Conservation (phyloP, 306 rosid species). For the Prunus dulcis region DNA sequence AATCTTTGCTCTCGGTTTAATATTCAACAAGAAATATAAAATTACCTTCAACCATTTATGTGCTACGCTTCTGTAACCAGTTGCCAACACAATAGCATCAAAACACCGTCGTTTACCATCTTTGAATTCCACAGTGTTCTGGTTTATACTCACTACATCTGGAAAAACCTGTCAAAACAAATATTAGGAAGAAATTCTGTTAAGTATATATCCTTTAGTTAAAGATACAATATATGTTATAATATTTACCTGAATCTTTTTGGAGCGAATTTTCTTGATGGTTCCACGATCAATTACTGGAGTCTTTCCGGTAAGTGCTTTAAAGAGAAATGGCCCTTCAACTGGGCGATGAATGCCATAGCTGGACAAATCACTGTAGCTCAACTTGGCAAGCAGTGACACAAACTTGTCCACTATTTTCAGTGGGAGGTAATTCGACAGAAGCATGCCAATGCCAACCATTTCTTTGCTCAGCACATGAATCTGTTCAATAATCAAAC, state of each 20-base stretch:
- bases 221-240: neutral
- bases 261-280: slow-evolving; percentile 20
- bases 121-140: neutral
- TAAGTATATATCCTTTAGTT: neutral
- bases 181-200: neutral
- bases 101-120: neutral
- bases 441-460: slow-evolving; percentile 29
- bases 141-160: neutral
- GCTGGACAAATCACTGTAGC: slow-evolving; percentile 40
- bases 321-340: slow-evolving; percentile 54
- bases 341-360: slow-evolving; percentile 42
- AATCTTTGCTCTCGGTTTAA: no score
- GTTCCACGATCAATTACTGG: slow-evolving; percentile 51
- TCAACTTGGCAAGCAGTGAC: slow-evolving; percentile 30
- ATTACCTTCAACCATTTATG: slow-evolving; percentile 12
- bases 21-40: neutral
- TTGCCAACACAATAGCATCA: slow-evolving; percentile 13
- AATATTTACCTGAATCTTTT: slow-evolving; percentile 37
- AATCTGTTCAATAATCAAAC: slow-evolving; percentile 25
- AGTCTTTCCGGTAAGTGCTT: slow-evolving; percentile 31
- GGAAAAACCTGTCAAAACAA: slow-evolving; percentile 5
- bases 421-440: slow-evolving; percentile 37
- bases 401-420: slow-evolving; percentile 44
- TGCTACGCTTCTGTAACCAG: slow-evolving; percentile 10
- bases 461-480: slow-evolving; percentile 47